phyloP scores from a whole-genome alignment of 1,284 basidiomycete genomes.

The Boletus calvinii region DNA sequence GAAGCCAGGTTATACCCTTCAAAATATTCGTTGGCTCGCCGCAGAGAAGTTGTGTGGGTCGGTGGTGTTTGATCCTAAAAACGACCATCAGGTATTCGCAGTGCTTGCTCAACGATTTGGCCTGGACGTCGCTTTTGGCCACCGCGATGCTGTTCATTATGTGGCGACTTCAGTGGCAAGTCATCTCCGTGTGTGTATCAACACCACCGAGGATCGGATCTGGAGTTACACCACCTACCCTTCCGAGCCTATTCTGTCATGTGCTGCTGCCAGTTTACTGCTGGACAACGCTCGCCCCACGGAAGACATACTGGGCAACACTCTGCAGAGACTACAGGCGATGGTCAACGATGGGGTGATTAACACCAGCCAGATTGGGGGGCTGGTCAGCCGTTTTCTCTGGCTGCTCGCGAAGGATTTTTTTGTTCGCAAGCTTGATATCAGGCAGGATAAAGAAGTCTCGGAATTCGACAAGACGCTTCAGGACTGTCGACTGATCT shows the following conservation, averaged over 20 bases:
- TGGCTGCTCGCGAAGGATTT: background rate
- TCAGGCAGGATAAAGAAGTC: too few species aligned
- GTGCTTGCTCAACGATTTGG: background rate
- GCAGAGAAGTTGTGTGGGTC: background rate
- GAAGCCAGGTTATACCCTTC: background rate
- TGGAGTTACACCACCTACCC: constrained; percentile 8
- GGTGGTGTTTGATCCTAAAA: background rate
- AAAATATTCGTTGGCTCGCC: background rate
- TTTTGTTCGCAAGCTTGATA: background rate
- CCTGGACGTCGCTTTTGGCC: background rate
- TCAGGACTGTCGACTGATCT: background rate
- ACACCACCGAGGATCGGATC: background rate
- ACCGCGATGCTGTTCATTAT: background rate
- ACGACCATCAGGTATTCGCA: background rate
- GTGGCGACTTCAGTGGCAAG: background rate
- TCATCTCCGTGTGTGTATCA: background rate
- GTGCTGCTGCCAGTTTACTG: constrained; percentile 1
- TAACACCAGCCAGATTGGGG: background rate
- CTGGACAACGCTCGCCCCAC: background rate
- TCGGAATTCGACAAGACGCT: background rate
- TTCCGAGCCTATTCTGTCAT: constrained; percentile 7
- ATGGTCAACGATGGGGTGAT: background rate
- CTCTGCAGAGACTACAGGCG: accelerated
- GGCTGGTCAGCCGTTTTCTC: constrained; percentile 2
- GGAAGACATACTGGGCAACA: too few species aligned